Evolutionary conservation across 2,329 filamentous ascomycete genomes (phyloP).

Genomic region (Zelopaecilomyces penicillatus): DNA sequence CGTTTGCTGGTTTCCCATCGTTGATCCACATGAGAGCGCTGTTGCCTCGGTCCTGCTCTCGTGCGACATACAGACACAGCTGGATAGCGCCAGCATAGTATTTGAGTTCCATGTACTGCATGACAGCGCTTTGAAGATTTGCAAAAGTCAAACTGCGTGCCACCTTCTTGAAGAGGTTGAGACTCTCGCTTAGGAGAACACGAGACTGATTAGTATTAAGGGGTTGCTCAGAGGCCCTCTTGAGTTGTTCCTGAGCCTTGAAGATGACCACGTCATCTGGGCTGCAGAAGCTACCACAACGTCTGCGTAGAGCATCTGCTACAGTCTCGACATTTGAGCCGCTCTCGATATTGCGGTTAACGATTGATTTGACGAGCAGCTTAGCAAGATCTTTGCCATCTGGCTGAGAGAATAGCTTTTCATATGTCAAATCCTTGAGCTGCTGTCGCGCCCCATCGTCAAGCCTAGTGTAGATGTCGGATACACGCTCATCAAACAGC

Average conservation of each 20-base stretch:
- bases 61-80: conserved; percentile 74
- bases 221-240: conserved; percentile 74
- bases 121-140: conserved; percentile 69
- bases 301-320: conserved; percentile 81
- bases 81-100: conserved; percentile 94
- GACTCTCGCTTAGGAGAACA: conserved; percentile 76
- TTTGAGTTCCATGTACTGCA: conserved; percentile 70
- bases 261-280: conserved; percentile 96
- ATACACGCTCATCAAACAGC: conserved; percentile 85
- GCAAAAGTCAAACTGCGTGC: conserved; percentile 72
- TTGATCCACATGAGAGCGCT: conserved; percentile 78
- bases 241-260: conserved; percentile 92
- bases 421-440: conserved; percentile 73
- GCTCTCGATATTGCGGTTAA: conserved; percentile 94
- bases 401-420: conserved; percentile 72
- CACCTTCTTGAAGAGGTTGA: conserved; percentile 82
- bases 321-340: conserved; percentile 97
- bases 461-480: conserved; percentile 75
- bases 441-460: conserved; percentile 61
- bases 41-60: conserved; percentile 80
- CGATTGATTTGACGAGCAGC: conserved; percentile 91
- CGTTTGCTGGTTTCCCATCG: conserved; percentile 65
- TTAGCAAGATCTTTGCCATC: conserved; percentile 85
- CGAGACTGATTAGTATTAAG: conserved; percentile 68
- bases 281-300: conserved; percentile 96